Evolutionary conservation across 2,329 filamentous ascomycete species (phyloP).

Genomic region (Xylariaceae sp.): DNA sequence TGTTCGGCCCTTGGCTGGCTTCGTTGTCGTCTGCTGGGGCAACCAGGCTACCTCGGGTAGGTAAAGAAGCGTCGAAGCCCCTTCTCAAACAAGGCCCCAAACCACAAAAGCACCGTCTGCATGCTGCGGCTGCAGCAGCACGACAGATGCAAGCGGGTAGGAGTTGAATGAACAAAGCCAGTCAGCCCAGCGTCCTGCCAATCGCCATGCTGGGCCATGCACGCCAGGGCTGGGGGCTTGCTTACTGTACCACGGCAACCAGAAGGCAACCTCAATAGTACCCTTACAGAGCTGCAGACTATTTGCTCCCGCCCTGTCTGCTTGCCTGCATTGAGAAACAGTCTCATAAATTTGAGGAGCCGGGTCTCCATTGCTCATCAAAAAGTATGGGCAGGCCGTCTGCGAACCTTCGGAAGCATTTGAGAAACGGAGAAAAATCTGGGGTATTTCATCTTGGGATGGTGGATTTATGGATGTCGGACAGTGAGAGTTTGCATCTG

Average conservation of each 20-base stretch:
- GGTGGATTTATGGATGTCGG: background rate
- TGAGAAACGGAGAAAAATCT: background rate
- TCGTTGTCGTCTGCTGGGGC: too few species aligned
- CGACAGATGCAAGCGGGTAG: too few species aligned
- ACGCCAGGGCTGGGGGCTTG: background rate
- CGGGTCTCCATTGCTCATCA: background rate
- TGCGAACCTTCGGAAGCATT: background rate
- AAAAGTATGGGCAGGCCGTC: background rate
- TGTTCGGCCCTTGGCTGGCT: background rate
- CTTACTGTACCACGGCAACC: slow-evolving; percentile 4
- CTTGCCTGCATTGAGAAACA: background rate
- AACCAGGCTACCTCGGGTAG: too few species aligned
- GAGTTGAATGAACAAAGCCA: too few species aligned
- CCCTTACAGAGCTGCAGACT: background rate
- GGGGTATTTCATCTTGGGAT: background rate
- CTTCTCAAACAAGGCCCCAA: too few species aligned
- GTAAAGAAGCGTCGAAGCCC: too few species aligned
- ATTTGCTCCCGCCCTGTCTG: too few species aligned
- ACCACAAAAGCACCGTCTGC: too few species aligned
- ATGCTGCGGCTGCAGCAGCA: too few species aligned
- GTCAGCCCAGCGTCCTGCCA: background rate
- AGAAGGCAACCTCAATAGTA: background rate
- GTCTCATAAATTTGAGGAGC: background rate
- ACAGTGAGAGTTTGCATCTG: background rate
- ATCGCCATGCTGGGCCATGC: background rate